These are phyloP conservation scores for Gymnopilus dilepis DNA, from an alignment of 768 basidiomycete genomes.

Conservation along the genomic window DNA sequence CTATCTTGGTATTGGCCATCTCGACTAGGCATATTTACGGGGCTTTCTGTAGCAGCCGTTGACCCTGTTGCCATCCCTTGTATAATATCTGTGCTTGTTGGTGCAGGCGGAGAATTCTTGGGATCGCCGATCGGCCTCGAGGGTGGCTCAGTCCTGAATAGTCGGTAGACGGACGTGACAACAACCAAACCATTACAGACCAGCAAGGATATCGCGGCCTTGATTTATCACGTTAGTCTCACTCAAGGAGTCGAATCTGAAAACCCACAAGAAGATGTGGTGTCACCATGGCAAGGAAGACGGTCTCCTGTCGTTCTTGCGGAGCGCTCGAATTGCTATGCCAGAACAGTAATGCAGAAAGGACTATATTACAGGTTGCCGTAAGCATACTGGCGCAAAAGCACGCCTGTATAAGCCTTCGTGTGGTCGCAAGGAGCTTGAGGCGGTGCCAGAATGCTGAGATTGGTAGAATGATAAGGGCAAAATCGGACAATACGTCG, in stretches of 20 bases:
- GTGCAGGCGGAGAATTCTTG: not conserved
- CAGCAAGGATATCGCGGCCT: constrained; percentile 20
- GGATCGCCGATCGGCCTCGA: not conserved
- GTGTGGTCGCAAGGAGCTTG: constrained; percentile 15
- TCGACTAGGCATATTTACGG: not conserved
- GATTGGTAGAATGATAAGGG: constrained; percentile 19
- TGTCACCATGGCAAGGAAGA: constrained; percentile 13
- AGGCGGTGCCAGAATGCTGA: constrained; percentile 22
- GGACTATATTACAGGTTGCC: not conserved
- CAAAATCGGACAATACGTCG: constrained; percentile 24
- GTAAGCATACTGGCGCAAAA: constrained; percentile 27
- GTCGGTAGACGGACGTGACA: constrained; percentile 23
- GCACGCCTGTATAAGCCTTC: constrained; percentile 22
- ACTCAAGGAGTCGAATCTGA: not conserved
- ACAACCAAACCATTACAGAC: constrained; percentile 27
- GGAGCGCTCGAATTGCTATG: constrained; percentile 3
- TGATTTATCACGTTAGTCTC: not conserved
- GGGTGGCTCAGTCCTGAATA: constrained; percentile 12
- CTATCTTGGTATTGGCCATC: not conserved
- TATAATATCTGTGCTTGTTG: not conserved
- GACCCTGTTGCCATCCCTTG: not conserved
- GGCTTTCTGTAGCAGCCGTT: not conserved
- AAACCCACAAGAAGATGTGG: constrained; percentile 18
- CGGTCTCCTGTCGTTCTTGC: constrained; percentile 4
- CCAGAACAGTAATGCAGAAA: constrained; percentile 3